Evolutionary conservation across 2,329 filamentous ascomycete genomes (phyloP), one percentile per base, ranked within the genome.

Genomic region (Penicillium sumatraense): DNA sequence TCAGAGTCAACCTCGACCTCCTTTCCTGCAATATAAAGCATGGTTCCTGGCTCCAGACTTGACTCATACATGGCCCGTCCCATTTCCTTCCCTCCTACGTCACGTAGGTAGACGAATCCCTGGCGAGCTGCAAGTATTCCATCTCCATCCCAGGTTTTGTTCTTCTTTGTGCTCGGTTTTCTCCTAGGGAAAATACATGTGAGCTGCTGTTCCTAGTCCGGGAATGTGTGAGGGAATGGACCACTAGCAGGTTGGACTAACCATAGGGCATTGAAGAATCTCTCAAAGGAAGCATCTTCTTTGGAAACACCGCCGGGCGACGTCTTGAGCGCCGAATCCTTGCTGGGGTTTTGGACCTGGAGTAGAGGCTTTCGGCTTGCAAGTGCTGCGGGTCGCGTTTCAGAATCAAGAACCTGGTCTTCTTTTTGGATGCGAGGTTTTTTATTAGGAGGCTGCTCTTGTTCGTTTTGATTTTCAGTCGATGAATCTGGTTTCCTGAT

Each of bases 81-180:
- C 71, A 90, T 80, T 18, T 87, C 83, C 68, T 81, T 83, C 3
- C 88, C 88, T 0, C 81, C 81, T 10, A 83, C 79, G 67, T 90
- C 86, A 56, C 86, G 83, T 14, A 90, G 76, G 50, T 78, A 79
- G 3, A 83, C 86, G 65, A 82, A 82, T 3, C 86, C 86, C 31
- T 79, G 80, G 2, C 76, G 72, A 3, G 88, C 77, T 3, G 79
- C 77, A 8, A 90, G 76, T 2, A 89, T 79, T 1, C 87, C 88
- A 71, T 91, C 88, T 2, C 88, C 87, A 65, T 90, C 88, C 87
- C 88, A 91, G 5, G 86, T 90, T 69, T 90, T 90, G 71, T 90
- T 85, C 73, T 90, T 91, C 71, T 89, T 90, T 5, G 77, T 82
- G 0, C 86, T 89, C 49, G 82, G 83, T 70, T 89, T 89, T 18